phyloP scores from a whole-genome alignment of 1,139 yeast species.

The Yamadazyma friedrichii region DNA sequence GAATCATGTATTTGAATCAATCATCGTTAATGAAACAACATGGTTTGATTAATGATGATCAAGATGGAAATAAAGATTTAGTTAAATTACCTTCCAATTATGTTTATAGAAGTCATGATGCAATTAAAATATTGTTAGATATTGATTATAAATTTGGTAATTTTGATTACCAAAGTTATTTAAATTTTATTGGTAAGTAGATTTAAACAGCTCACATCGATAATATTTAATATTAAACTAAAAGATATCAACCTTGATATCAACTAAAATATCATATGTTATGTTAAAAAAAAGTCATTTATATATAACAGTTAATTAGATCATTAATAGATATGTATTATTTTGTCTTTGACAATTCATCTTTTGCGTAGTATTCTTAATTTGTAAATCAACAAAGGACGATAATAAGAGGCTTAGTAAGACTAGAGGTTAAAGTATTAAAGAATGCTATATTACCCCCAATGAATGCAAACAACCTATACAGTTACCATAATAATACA shows the following conservation, averaged over 20 bases:
- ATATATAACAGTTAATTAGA: neutral
- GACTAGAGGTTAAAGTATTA: neutral
- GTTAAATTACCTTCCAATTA: constrained; percentile 48
- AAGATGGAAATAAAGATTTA: constrained; percentile 31
- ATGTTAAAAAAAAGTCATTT: no score
- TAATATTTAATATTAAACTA: neutral
- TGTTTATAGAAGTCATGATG: constrained; percentile 60
- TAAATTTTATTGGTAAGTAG: constrained; percentile 38
- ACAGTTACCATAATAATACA: no score
- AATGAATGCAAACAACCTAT: no score
- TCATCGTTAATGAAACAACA: constrained; percentile 25
- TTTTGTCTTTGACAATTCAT: neutral
- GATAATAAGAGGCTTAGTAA: neutral
- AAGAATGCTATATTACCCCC: neutral
- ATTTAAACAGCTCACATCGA: no score
- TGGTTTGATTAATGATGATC: constrained; percentile 18
- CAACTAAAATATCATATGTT: neutral
- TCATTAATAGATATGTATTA: constrained; percentile 2
- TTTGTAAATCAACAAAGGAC: no score
- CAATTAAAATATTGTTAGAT: constrained; percentile 60
- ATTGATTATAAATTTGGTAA: constrained; percentile 61
- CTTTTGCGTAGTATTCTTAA: neutral
- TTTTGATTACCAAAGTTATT: constrained; percentile 52
- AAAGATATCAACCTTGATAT: neutral
- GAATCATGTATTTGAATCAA: constrained; percentile 40